These are phyloP conservation scores for Spencermartinsiella europaea DNA, from an alignment of 805 yeast species.

Conservation along the genomic window DNA sequence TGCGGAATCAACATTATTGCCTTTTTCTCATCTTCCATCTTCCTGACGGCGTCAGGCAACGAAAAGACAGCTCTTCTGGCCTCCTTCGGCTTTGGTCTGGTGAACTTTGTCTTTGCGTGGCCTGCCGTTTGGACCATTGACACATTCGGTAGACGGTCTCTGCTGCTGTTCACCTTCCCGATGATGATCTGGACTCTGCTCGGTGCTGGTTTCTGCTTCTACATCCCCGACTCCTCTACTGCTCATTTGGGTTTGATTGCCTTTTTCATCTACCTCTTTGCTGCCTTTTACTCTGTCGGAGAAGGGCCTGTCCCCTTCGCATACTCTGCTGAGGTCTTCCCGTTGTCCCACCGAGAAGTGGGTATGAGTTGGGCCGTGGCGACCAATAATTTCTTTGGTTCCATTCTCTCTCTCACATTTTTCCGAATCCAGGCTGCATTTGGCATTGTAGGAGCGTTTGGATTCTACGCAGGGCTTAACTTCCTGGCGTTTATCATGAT, in stretches of 20 bases:
- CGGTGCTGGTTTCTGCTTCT: slow-evolving; percentile 63
- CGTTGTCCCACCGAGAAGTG: slow-evolving; percentile 68
- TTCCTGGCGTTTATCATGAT: slow-evolving; percentile 62
- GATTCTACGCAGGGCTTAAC: slow-evolving; percentile 82
- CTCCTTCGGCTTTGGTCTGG: slow-evolving; percentile 79
- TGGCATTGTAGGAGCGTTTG: slow-evolving; percentile 67
- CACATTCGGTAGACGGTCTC: slow-evolving; percentile 60
- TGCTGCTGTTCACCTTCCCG: slow-evolving; percentile 45
- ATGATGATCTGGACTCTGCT: slow-evolving; percentile 48
- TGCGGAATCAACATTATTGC: slow-evolving; percentile 88
- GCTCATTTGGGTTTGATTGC: slow-evolving; percentile 60
- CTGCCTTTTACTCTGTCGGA: slow-evolving; percentile 71
- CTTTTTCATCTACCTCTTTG: slow-evolving; percentile 69
- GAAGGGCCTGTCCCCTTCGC: slow-evolving; percentile 89
- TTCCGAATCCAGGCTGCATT: slow-evolving; percentile 69
- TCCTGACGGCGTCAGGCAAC: slow-evolving; percentile 57
- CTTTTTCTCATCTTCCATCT: slow-evolving; percentile 74
- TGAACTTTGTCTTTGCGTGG: slow-evolving; percentile 80
- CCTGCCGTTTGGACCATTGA: slow-evolving; percentile 78
- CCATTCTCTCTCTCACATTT: slow-evolving; percentile 37
- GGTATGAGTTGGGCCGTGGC: slow-evolving; percentile 66
- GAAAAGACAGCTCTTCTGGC: slow-evolving; percentile 50
- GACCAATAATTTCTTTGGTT: slow-evolving; percentile 49
- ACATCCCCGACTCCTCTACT: slow-evolving; percentile 44
- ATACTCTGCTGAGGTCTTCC: slow-evolving; percentile 71